phyloP scores from a whole-genome alignment of 2,329 filamentous ascomycete genomes.

The Trichoderma citrinoviride region DNA sequence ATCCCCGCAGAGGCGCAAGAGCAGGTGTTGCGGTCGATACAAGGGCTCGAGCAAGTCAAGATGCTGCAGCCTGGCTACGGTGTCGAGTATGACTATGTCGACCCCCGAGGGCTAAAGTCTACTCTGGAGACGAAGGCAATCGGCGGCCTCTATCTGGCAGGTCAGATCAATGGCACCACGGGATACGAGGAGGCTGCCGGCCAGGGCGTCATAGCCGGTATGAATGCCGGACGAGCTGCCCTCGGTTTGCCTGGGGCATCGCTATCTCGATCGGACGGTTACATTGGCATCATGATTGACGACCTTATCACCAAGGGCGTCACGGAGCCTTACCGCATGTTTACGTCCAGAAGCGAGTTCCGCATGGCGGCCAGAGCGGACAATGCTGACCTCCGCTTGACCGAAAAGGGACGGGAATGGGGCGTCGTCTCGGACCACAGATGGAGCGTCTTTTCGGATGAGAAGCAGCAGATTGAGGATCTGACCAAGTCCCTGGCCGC shows the following conservation, averaged over 20 bases:
- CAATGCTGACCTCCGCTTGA: constrained; percentile 88
- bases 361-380: constrained; percentile 89
- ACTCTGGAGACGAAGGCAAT: constrained; percentile 94
- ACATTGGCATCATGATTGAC: constrained; percentile 98
- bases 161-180: constrained; percentile 97
- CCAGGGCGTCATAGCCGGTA: constrained; percentile 87
- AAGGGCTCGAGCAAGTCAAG: constrained; percentile 80
- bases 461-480: constrained; percentile 64
- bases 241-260: constrained; percentile 62
- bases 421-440: constrained; percentile 77
- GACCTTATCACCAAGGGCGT: constrained; percentile 96
- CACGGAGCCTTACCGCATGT: constrained; percentile 97
- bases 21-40: constrained; percentile 78
- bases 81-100: constrained; percentile 98
- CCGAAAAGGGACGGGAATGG: constrained; percentile 69
- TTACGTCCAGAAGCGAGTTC: constrained; percentile 93
- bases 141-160: constrained; percentile 81
- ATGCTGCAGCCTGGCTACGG: constrained; percentile 97
- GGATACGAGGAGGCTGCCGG: constrained; percentile 97
- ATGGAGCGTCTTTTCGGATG: constrained; percentile 68
- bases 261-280: constrained; percentile 80
- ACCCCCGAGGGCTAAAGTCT: constrained; percentile 81
- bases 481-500: constrained; percentile 60
- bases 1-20: constrained; percentile 86
- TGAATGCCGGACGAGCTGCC: constrained; percentile 85